phyloP scores from a whole-genome alignment of 768 basidiomycete genomes.

The Amanita inopinata region DNA sequence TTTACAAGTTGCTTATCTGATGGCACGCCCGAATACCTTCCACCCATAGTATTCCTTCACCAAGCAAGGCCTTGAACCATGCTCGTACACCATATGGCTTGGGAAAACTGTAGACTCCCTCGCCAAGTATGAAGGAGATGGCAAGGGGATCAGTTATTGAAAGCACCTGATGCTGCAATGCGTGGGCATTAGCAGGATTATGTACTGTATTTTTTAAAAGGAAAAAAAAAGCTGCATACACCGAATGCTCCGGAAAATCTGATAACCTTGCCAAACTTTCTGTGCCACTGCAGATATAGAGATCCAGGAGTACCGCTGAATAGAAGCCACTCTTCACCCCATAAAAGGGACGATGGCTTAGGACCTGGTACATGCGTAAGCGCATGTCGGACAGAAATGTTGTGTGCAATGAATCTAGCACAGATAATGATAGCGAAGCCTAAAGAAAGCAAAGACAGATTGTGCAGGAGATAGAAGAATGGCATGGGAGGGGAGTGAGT shows the following conservation, averaged over 20 bases:
- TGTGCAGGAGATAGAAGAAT: slow-evolving; percentile 13
- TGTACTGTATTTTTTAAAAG: slow-evolving; percentile 3
- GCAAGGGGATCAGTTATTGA: slow-evolving; percentile 48
- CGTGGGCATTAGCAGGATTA: too few relatives aligned
- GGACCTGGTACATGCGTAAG: slow-evolving; percentile 47
- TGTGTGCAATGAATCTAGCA: slow-evolving; percentile 23
- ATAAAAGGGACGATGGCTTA: slow-evolving; percentile 34
- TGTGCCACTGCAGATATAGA: slow-evolving; percentile 44
- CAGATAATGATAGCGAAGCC: slow-evolving; percentile 22
- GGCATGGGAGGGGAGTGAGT: background rate
- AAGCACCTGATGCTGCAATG: slow-evolving; percentile 42
- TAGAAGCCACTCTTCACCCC: slow-evolving; percentile 55
- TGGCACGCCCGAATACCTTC: slow-evolving; percentile 32
- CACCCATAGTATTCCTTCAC: slow-evolving; percentile 57
- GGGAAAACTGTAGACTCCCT: slow-evolving; percentile 48
- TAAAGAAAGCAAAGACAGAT: slow-evolving; percentile 17
- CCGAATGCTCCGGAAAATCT: slow-evolving; percentile 49
- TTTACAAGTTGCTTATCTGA: background rate
- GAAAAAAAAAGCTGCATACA: slow-evolving; percentile 22
- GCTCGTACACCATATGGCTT: slow-evolving; percentile 53
- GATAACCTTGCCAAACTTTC: slow-evolving; percentile 42
- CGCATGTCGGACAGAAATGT: slow-evolving; percentile 21
- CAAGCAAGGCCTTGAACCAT: slow-evolving; percentile 53
- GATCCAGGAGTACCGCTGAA: slow-evolving; percentile 44
- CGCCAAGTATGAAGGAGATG: slow-evolving; percentile 43